A percentile compares a stretch with the other conserved stretches of the same genome.
Evolutionary conservation across 805 yeast species (phyloP).

Genomic region (Zygotorulaspora chibaensis): DNA sequence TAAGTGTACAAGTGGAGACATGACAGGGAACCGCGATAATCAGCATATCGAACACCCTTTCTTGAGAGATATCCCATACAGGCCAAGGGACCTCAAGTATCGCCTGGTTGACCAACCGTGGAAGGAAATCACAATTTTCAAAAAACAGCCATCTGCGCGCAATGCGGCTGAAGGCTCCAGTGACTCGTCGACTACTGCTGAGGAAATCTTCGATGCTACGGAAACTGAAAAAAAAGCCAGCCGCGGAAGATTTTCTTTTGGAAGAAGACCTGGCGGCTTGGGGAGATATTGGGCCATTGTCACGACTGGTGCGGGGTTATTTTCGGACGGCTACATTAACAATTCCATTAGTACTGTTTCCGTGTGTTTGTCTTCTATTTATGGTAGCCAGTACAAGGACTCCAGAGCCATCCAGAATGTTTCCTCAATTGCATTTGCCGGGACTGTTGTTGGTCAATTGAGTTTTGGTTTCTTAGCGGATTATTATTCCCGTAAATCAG

Average conservation of each 20-base stretch:
- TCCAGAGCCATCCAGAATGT: conserved; percentile 76
- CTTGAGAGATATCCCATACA: conserved; percentile 49
- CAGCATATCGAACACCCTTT: conserved; percentile 20
- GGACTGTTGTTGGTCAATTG: conserved; percentile 85
- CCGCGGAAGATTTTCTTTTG: conserved; percentile 4
- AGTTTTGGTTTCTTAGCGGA: conserved; percentile 79
- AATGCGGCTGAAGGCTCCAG: conserved; percentile 15
- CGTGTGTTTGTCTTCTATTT: conserved; percentile 61
- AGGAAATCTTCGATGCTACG: neutral
- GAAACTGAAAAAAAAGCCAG: neutral
- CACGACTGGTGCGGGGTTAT: conserved; percentile 87
- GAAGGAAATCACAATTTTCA: conserved; percentile 42
- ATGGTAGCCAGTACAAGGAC: conserved; percentile 55
- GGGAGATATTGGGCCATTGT: conserved; percentile 60
- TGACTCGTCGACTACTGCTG: neutral
- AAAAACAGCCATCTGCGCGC: conserved; percentile 13
- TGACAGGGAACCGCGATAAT: conserved; percentile 4
- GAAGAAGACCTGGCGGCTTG: conserved; percentile 7
- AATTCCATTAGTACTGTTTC: conserved; percentile 76
- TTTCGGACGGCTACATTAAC: conserved; percentile 90
- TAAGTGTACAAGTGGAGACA: neutral
- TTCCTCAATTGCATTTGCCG: conserved; percentile 84
- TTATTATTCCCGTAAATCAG: conserved; percentile 70
- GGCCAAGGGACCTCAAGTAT: conserved; percentile 35
- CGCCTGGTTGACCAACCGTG: conserved; percentile 43